Conservation (phyloP, 495 filamentous ascomycete species). For the Aspergillus sclerotiicarbonarius region DNA sequence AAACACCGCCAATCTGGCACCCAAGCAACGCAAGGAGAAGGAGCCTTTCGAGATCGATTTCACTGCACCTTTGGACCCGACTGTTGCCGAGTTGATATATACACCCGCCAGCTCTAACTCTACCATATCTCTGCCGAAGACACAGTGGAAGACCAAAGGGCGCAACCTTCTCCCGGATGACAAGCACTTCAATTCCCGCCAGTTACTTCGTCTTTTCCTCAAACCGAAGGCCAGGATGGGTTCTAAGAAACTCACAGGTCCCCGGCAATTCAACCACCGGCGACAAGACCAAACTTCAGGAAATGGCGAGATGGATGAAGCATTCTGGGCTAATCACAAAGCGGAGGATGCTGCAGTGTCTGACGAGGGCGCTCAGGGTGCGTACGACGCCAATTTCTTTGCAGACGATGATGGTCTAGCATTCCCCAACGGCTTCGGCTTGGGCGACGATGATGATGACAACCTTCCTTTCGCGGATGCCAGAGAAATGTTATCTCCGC, state of each 20-base stretch:
- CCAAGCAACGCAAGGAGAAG: conserved; percentile 78
- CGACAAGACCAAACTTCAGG: conserved; percentile 55
- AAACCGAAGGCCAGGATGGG: conserved; percentile 85
- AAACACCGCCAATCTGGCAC: conserved; percentile 51
- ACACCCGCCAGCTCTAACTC: conserved; percentile 78
- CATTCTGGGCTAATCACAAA: conserved; percentile 85
- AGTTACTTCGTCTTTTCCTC: conserved; percentile 84
- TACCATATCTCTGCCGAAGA: conserved; percentile 80
- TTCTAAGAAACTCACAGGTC: conserved; percentile 47
- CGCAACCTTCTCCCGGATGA: conserved; percentile 94
- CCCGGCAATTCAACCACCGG: conserved; percentile 37
- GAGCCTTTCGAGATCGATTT: conserved; percentile 97
- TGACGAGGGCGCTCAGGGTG: conserved; percentile 55
- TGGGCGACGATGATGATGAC: conserved; percentile 68
- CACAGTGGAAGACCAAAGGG: conserved; percentile 91
- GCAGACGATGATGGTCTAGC: conserved; percentile 90
- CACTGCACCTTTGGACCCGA: conserved; percentile 62
- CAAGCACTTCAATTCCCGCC: conserved; percentile 94
- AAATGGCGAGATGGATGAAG: conserved; percentile 78
- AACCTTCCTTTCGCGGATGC: conserved; percentile 88
- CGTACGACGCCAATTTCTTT: conserved; percentile 98
- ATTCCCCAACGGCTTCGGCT: conserved; percentile 61
- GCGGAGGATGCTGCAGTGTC: conserved; percentile 52
- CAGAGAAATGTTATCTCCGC: conserved; percentile 81
- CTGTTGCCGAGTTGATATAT: conserved; percentile 77